These are phyloP conservation scores for Amanita thiersii DNA, from an alignment of 768 basidiomycete species.

Conservation along the genomic window DNA sequence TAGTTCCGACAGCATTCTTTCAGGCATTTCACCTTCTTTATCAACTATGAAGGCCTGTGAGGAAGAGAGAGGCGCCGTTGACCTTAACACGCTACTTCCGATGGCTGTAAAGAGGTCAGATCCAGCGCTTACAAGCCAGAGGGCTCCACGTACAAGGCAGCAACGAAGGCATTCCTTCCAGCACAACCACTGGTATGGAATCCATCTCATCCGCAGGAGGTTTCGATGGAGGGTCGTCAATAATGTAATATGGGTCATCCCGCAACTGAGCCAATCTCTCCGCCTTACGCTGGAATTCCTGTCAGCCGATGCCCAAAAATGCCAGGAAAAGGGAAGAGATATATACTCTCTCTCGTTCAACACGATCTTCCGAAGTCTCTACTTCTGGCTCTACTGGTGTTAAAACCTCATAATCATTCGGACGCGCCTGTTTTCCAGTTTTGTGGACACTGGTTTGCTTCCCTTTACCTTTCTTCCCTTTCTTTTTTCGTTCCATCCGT, in stretches of 20 bases:
- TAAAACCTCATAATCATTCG: constrained; percentile 18
- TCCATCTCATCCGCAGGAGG: constrained; percentile 59
- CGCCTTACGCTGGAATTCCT: constrained; percentile 51
- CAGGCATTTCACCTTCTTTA: constrained; percentile 81
- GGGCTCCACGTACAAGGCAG: constrained; percentile 15
- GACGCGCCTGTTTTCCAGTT: constrained; percentile 25
- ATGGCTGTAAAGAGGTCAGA: constrained; percentile 14
- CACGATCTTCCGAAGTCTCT: constrained; percentile 52
- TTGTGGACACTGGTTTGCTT: constrained; percentile 24
- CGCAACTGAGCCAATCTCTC: constrained; percentile 69
- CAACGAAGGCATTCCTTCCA: constrained; percentile 64
- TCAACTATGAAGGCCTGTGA: constrained; percentile 57
- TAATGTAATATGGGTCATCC: constrained; percentile 90
- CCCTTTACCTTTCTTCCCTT: constrained; percentile 28
- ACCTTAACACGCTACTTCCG: constrained; percentile 27
- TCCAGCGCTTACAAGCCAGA: background rate
- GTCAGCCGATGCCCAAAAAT: background rate
- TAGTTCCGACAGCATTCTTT: constrained; percentile 27
- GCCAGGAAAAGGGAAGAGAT: background rate
- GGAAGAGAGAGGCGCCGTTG: constrained; percentile 29
- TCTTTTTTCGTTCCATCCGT: constrained; percentile 48
- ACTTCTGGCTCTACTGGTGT: constrained; percentile 27
- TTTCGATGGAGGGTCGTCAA: constrained; percentile 46
- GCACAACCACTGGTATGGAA: constrained; percentile 80
- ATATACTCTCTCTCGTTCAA: constrained; percentile 56